Base-by-base conservation (phyloP, 306 rosid genomes). In the Cajanus cajan region DNA sequence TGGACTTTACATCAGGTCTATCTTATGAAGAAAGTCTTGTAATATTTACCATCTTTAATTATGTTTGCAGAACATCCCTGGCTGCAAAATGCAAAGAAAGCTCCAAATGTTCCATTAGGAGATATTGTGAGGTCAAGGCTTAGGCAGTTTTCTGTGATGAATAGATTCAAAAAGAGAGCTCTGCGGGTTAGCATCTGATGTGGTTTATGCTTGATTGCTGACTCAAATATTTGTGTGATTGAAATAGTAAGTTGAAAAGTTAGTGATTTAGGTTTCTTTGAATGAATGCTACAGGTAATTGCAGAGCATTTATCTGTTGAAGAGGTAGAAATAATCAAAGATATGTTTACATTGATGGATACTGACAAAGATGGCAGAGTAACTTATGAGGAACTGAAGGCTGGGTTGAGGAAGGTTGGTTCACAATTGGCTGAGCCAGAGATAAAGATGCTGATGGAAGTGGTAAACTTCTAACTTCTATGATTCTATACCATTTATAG, bases 391-490 rank as follows among this genome's bases (percentile, higher is more conserved):
- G 98, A 94, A 82, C 85, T 94, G 33, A 92, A 86, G 88, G 58
- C 90, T 47, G 98, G 98, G 66, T 86, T 94, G 78, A 87, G 71
- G 66, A 92, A 92, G 84, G 97, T 94, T 55, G 98, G 98, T 77
- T 92, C 98, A 39, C 92, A 94, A 79, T 83, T 94, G 93, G 98
- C 90, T 28, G 98, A 94, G 82, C 94, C 97, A 45, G 98, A 94
- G 90, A 89, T 94, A 83, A 94, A 90, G 92, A 90, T 94, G 98
- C 88, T 94, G 62, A 92, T 94, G 97, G 98, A 94, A 94, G 98
- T 90, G 94, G 98, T 94, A 87, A 62, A 73, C 57, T 82, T 84
- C 50, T 82, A 43, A 73, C 54, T 80, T 83, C 52, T 82, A 43
- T 16, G 28, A 13, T 72, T 66, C 0, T 16, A 21, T 44, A 54